These are phyloP conservation scores for Musa beccarii DNA, from an alignment of 176 grass and related monocot genomes.

Conservation along the genomic window DNA sequence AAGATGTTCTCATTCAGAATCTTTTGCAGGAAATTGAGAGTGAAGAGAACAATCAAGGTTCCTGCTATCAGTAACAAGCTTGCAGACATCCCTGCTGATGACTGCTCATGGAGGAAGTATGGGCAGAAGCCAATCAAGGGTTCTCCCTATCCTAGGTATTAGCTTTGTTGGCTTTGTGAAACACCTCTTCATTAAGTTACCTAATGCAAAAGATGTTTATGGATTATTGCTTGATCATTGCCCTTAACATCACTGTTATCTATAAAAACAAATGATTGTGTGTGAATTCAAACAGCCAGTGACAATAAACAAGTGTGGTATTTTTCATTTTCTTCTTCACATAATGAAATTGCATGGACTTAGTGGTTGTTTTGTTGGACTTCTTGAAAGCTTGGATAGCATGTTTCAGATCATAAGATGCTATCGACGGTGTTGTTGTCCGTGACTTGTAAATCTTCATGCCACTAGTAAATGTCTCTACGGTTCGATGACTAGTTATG, in stretches of 20 bases:
- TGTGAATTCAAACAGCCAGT: background rate
- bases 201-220: background rate
- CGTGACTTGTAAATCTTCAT: too few relatives aligned
- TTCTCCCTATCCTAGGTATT: slow-evolving; percentile 94
- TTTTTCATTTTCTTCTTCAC: background rate
- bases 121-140: slow-evolving; percentile 98
- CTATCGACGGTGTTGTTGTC: background rate
- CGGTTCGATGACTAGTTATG: too few relatives aligned
- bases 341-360: background rate
- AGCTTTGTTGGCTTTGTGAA: background rate
- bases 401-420: background rate
- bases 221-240: background rate
- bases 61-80: slow-evolving; percentile 94
- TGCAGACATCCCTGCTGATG: slow-evolving; percentile 79
- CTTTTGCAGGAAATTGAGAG: slow-evolving; percentile 59
- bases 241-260: background rate
- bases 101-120: slow-evolving; percentile 95
- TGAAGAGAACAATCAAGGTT: slow-evolving; percentile 90
- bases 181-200: background rate
- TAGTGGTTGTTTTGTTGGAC: background rate
- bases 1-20: slow-evolving; percentile 2
- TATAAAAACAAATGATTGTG: background rate
- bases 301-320: background rate
- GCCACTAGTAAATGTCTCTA: too few relatives aligned
- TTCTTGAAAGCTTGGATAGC: background rate